phyloP scores from a whole-genome alignment of 805 yeast genomes.

The Teunomyces atbi region DNA sequence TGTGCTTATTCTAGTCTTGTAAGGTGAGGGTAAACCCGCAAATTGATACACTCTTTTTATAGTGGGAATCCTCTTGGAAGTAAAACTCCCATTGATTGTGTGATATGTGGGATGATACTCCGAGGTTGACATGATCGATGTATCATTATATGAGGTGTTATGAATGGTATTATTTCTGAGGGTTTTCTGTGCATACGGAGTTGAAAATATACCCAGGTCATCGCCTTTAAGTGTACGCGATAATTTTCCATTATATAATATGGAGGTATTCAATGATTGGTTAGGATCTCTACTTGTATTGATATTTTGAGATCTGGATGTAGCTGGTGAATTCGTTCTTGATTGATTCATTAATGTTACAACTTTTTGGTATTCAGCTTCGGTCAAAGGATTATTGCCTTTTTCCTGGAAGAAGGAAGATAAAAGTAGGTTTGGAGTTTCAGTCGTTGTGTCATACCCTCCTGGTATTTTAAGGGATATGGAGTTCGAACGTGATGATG shows the following conservation, averaged over 20 bases:
- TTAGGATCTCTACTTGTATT: background rate
- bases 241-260: background rate
- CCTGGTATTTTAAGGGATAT: constrained; percentile 9
- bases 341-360: constrained; percentile 45
- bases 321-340: background rate
- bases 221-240: background rate
- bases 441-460: constrained; percentile 10
- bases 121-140: constrained; percentile 25
- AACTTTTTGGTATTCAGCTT: constrained; percentile 81
- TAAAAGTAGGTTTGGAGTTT: constrained; percentile 50
- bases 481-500: constrained; percentile 8
- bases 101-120: constrained; percentile 41
- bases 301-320: background rate
- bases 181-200: constrained; percentile 29
- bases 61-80: constrained; percentile 27
- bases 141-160: constrained; percentile 15
- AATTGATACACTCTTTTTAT: constrained; percentile 45
- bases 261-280: background rate
- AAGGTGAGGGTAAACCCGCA: constrained; percentile 46
- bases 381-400: constrained; percentile 72
- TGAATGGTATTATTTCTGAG: constrained; percentile 24
- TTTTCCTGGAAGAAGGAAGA: constrained; percentile 70
- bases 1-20: constrained; percentile 38
- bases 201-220: constrained; percentile 12
- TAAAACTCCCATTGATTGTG: constrained; percentile 23